Evolutionary conservation across 371 early-diverging fungal species (phyloP), one percentile per base, ranked within the genome.

Genomic region (Mortierella polycephala): DNA sequence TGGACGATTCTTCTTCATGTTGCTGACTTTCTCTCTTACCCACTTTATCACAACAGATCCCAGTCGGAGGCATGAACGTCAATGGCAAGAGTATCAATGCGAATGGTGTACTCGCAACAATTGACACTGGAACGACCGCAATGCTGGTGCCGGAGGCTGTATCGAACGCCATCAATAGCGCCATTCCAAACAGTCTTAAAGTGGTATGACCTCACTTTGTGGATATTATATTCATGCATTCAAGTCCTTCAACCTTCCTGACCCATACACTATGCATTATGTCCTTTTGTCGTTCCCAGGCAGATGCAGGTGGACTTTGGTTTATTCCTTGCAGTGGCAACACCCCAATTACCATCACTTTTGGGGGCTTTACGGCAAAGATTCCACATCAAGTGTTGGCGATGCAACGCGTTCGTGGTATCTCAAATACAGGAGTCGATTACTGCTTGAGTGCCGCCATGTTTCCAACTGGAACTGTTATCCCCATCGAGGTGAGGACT

Each of bases 81-180:
- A 56, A 56, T 5, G 46, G 56, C 20, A 58, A 18, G 7, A 41
- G 21, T 4, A 66, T 79, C 57, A 51, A 51, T 14, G 45, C 51
- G 16, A 16, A 12, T 21, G 52, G 54, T 16, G 57, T 61, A 10
- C 7, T 50, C 5, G 80, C 64, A 0, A 30, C 68, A 20, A 68
- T 79, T 45, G 80, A 79, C 57, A 66, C 74, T 8, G 80, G 80
- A 40, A 79, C 80, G 59, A 73, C 80, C 1, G 80, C 73, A 6
- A 73, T 79, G 64, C 44, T 79, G n/a, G 23, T 79, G 30, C 70
- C 80, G 5, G 30, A 69, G 46, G 37, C 60, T 5, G 57, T 60
- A 2, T 58, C 80, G 0, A 67, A 79, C 52, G 59, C 60, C 16
- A 64, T 79, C 52, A 68, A 79, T 49, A 37, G 63, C 1, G 73